Percentiles rank a stretch among this genome's conserved stretches.
phyloP scores from a whole-genome alignment of 1,139 yeast species.

The Kluyveromyces sp. region DNA sequence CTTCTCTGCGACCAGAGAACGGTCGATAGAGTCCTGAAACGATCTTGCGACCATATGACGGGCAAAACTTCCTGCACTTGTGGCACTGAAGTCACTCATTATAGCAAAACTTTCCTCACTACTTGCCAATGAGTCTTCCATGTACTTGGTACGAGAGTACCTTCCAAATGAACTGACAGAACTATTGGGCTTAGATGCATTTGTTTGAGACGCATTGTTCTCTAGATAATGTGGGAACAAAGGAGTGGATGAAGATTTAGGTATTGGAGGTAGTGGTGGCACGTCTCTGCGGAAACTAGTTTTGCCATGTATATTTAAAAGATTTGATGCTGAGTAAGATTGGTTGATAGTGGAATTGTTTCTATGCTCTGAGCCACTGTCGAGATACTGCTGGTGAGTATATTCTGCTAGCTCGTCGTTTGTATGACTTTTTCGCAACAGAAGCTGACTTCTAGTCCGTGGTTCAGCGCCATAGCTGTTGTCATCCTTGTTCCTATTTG shows the following conservation, averaged over 20 bases:
- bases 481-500: background rate
- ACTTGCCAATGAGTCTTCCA: slow-evolving; percentile 26
- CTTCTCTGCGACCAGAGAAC: slow-evolving; percentile 17
- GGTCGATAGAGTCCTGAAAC: slow-evolving; percentile 28
- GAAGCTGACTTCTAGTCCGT: background rate
- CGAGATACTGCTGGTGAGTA: slow-evolving; percentile 10
- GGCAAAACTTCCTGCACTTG: slow-evolving; percentile 80
- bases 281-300: background rate
- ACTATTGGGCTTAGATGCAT: slow-evolving; percentile 10
- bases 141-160: slow-evolving; percentile 11
- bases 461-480: background rate
- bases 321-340: slow-evolving; percentile 8
- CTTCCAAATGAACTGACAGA: slow-evolving; percentile 11
- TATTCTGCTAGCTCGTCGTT: slow-evolving; percentile 20
- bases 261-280: slow-evolving; percentile 7
- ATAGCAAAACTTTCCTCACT: slow-evolving; percentile 36
- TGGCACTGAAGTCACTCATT: slow-evolving; percentile 68
- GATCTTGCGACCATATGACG: slow-evolving; percentile 57
- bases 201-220: background rate
- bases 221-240: background rate
- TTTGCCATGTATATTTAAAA: background rate
- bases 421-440: slow-evolving; percentile 22
- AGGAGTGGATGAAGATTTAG: slow-evolving; percentile 5
- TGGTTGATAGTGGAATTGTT: slow-evolving; percentile 2
- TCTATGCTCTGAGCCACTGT: slow-evolving; percentile 12